A percentile compares a stretch with the other conserved stretches of the same genome.
phyloP scores from a whole-genome alignment of 2,329 filamentous ascomycete species.

The Nigrograna mackinnonii region DNA sequence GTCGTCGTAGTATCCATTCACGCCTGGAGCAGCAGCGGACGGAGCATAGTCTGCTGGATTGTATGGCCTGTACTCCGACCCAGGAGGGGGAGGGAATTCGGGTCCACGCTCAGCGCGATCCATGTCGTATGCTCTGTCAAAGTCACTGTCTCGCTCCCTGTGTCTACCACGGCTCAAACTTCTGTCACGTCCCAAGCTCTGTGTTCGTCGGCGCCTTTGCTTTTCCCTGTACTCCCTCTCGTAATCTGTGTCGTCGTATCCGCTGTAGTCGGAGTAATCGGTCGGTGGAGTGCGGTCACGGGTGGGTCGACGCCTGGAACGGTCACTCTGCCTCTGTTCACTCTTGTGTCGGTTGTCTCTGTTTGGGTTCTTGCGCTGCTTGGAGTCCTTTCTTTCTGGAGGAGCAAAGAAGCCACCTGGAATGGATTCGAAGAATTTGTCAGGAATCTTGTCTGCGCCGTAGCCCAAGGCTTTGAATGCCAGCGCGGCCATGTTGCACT shows the following conservation, averaged over 20 bases:
- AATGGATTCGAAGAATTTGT: constrained; percentile 41
- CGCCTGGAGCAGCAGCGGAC: constrained; percentile 12
- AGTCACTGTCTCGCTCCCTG: constrained; percentile 22
- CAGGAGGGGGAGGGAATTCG: constrained; percentile 36
- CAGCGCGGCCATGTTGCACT: constrained; percentile 36
- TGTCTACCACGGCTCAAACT: constrained; percentile 33
- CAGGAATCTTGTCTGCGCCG: constrained; percentile 42
- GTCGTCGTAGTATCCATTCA: constrained; percentile 15
- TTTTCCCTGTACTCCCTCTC: constrained; percentile 26
- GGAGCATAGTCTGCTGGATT: constrained; percentile 38
- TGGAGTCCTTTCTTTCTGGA: constrained; percentile 27
- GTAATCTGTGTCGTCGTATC: constrained; percentile 33
- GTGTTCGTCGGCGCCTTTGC: constrained; percentile 27
- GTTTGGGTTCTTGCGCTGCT: constrained; percentile 18
- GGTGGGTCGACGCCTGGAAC: constrained; percentile 20
- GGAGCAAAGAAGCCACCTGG: constrained; percentile 42
- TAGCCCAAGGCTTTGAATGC: constrained; percentile 42
- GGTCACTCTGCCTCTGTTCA: constrained; percentile 20
- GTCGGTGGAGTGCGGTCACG: constrained; percentile 28
- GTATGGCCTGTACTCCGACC: constrained; percentile 38
- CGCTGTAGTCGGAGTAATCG: constrained; percentile 32
- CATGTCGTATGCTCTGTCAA: constrained; percentile 32
- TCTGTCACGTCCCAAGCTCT: constrained; percentile 26
- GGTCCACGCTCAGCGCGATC: constrained; percentile 24
- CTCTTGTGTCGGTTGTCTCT: constrained; percentile 21